These are phyloP conservation scores for Chlamydomonas reinhardtii DNA, from an alignment of 163 green algal species.

Conservation along the genomic window DNA sequence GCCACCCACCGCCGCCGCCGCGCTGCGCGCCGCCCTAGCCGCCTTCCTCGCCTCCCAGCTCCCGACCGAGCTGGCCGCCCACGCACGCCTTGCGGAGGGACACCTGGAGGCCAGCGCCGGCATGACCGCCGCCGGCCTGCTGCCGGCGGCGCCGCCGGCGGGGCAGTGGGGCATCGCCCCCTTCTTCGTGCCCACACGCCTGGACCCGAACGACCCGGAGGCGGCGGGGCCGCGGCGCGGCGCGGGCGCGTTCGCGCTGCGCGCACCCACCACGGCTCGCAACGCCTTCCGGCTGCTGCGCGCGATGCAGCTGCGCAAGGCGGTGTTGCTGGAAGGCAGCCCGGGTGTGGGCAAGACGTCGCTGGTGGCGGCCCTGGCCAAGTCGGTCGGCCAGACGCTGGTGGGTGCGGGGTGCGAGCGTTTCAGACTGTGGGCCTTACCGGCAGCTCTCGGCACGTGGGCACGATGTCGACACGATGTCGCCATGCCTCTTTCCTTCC, in stretches of 20 bases:
- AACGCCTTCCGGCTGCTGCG: constrained; percentile 94
- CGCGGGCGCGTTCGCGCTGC: constrained; percentile 83
- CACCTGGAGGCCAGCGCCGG: constrained; percentile 10
- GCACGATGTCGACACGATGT: too few species aligned
- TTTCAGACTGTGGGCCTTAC: too few species aligned
- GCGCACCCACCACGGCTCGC: constrained; percentile 85
- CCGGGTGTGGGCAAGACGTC: constrained; percentile 98
- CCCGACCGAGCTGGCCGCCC: constrained; percentile 50
- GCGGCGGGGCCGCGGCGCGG: not conserved
- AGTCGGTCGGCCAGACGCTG: constrained; percentile 63
- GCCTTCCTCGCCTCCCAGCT: constrained; percentile 70
- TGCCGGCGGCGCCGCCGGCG: constrained; percentile 17
- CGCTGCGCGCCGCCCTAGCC: constrained; percentile 63
- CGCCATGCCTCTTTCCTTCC: too few species aligned
- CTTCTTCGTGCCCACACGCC: constrained; percentile 69
- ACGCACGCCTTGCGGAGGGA: constrained; percentile 43
- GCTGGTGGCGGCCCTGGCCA: constrained; percentile 90
- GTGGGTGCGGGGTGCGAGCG: too few species aligned
- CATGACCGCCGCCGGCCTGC: constrained; percentile 32
- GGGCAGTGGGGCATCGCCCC: constrained; percentile 72
- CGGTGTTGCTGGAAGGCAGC: constrained; percentile 95
- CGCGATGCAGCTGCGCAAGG: constrained; percentile 88
- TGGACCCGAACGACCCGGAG: not conserved
- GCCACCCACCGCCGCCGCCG: constrained; percentile 44
- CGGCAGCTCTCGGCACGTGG: too few species aligned